phyloP scores from a whole-genome alignment of 2,329 filamentous ascomycete genomes.

The Alternaria burnsii region DNA sequence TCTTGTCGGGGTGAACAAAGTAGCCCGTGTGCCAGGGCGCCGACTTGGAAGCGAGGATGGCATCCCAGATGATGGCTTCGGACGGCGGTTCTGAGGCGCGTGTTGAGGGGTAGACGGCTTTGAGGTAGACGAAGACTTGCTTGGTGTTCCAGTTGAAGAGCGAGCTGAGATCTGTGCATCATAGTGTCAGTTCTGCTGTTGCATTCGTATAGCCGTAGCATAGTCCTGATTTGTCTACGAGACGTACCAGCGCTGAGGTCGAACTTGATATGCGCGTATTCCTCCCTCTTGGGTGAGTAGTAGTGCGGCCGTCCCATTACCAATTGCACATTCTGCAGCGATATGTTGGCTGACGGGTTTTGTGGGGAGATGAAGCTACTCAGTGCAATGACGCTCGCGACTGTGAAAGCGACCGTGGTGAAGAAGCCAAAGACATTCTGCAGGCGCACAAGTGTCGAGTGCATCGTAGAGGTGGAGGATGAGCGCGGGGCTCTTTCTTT shows the following conservation, averaged over 20 bases:
- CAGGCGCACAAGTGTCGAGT: constrained; percentile 82
- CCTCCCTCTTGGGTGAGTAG: constrained; percentile 90
- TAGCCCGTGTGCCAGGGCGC: constrained; percentile 63
- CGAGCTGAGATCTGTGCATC: constrained; percentile 73
- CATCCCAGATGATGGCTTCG: constrained; percentile 92
- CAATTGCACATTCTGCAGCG: constrained; percentile 82
- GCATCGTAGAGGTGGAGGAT: constrained; percentile 65
- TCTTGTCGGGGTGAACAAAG: constrained; percentile 66
- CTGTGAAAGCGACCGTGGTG: constrained; percentile 86
- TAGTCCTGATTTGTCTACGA: neutral
- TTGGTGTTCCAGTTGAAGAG: constrained; percentile 99
- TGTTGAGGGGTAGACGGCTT: constrained; percentile 71
- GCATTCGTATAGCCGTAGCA: neutral
- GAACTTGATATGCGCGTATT: constrained; percentile 95
- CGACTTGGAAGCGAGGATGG: constrained; percentile 81
- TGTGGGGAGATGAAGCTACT: constrained; percentile 78
- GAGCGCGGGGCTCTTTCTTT: constrained; percentile 1
- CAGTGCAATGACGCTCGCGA: constrained; percentile 80
- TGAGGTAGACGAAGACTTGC: constrained; percentile 95
- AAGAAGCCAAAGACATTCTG: constrained; percentile 99
- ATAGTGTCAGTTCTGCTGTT: neutral
- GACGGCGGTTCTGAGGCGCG: constrained; percentile 53
- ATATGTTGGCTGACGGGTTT: constrained; percentile 70
- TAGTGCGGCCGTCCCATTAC: constrained; percentile 94
- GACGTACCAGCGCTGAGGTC: constrained; percentile 77